Evolutionary conservation across 257 asterid genomes (phyloP).

Genomic region (Solanum corneliomulleri): DNA sequence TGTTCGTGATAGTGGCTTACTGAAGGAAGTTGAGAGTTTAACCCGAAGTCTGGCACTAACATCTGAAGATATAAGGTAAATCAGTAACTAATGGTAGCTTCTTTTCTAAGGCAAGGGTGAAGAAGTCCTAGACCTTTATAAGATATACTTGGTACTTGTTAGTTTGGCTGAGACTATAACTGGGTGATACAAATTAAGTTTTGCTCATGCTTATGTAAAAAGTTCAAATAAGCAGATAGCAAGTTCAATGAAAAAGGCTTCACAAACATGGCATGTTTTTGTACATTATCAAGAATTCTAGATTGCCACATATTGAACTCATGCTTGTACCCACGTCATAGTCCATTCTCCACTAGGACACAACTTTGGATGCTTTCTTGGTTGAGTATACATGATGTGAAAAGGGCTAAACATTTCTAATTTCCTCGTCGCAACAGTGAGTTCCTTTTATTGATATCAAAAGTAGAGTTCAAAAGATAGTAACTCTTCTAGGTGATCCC

Average conservation of each 20-base stretch:
- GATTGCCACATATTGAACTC: neutral
- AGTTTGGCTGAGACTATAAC: neutral
- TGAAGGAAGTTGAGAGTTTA: constrained; percentile 78
- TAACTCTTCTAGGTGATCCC: neutral
- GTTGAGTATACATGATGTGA: neutral
- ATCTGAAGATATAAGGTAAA: constrained; percentile 82
- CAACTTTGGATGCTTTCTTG: neutral
- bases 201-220: neutral
- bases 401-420: neutral
- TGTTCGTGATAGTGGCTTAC: constrained; percentile 76
- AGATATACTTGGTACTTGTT: neutral
- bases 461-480: neutral
- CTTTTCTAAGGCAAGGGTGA: neutral
- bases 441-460: neutral
- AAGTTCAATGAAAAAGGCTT: neutral
- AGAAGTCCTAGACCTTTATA: neutral
- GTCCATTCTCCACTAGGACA: neutral
- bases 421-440: neutral
- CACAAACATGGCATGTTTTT: neutral
- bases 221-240: neutral
- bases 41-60: constrained; percentile 85
- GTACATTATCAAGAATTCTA: neutral
- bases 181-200: neutral
- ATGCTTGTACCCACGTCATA: neutral
- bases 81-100: neutral